These are phyloP conservation scores for Beauveria caledonica DNA, from an alignment of 2,329 filamentous ascomycete species.

Conservation along the genomic window DNA sequence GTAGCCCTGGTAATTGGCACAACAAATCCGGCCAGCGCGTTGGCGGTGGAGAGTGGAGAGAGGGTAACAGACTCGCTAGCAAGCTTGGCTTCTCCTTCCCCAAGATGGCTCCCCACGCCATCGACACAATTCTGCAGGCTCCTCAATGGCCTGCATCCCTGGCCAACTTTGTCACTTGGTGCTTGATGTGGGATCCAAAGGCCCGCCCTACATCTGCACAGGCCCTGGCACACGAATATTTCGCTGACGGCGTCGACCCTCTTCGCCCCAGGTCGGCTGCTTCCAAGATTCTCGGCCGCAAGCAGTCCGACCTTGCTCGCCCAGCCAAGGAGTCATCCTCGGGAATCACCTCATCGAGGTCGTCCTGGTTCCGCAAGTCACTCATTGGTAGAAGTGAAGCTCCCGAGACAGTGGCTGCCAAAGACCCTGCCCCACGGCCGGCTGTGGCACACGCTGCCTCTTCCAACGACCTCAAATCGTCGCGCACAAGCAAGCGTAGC, in stretches of 20 bases:
- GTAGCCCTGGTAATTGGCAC: constrained; percentile 96
- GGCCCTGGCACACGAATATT: constrained; percentile 93
- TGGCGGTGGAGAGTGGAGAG: constrained; percentile 94
- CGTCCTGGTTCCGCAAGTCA: constrained; percentile 95
- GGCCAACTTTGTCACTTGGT: constrained; percentile 94
- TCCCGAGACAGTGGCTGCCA: constrained; percentile 49
- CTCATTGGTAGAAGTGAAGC: constrained; percentile 73
- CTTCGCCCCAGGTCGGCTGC: constrained; percentile 84
- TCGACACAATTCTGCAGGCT: constrained; percentile 85
- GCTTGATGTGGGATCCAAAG: constrained; percentile 97
- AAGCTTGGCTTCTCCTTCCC: constrained; percentile 98
- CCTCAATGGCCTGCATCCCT: constrained; percentile 88
- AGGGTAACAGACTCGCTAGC: constrained; percentile 83
- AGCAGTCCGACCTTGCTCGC: constrained; percentile 76
- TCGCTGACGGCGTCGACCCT: constrained; percentile 84
- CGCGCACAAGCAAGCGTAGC: constrained; percentile 65
- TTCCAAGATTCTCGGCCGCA: constrained; percentile 75
- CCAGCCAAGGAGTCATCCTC: constrained; percentile 52
- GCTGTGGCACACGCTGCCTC: constrained; percentile 35
- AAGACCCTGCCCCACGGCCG: constrained; percentile 39
- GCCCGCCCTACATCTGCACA: constrained; percentile 83
- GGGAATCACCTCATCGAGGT: constrained; percentile 66
- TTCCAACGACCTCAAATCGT: constrained; percentile 32
- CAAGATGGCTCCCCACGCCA: constrained; percentile 95
- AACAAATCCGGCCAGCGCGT: constrained; percentile 81